These are phyloP conservation scores for Colletotrichum tamarilloi DNA, from an alignment of 2,329 filamentous ascomycete species.

Conservation along the genomic window DNA sequence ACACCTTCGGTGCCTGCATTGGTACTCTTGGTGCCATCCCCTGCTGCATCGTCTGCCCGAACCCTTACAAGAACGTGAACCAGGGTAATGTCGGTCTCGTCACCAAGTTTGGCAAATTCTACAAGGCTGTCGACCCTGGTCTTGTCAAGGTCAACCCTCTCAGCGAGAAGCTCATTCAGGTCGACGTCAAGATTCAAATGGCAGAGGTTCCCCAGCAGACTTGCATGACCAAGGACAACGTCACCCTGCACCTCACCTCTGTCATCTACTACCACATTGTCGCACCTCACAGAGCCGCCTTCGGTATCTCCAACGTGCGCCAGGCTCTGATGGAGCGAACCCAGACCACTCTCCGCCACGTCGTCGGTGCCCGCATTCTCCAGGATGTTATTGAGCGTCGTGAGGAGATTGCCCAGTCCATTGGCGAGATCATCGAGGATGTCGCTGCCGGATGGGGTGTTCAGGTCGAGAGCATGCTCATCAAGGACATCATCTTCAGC, in stretches of 20 bases:
- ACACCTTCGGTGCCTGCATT: slow-evolving; percentile 77
- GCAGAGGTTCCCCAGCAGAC: slow-evolving; percentile 91
- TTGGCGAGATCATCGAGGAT: slow-evolving; percentile 97
- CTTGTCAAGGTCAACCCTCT: slow-evolving; percentile 98
- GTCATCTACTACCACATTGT: slow-evolving; percentile 99
- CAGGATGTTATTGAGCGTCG: slow-evolving; percentile 99
- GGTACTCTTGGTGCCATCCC: slow-evolving; percentile 88
- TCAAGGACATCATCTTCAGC: slow-evolving; percentile 99
- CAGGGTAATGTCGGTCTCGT: slow-evolving; percentile 97
- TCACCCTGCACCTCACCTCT: slow-evolving; percentile 90
- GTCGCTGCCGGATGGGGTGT: slow-evolving; percentile 95
- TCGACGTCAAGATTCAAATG: slow-evolving; percentile 99
- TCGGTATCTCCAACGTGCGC: slow-evolving; percentile 93
- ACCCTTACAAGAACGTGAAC: slow-evolving; percentile 91
- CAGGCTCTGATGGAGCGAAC: slow-evolving; percentile 98
- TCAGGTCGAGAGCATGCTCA: slow-evolving; percentile 96
- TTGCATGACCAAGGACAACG: slow-evolving; percentile 99
- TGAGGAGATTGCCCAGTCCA: slow-evolving; percentile 95
- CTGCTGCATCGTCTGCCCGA: slow-evolving; percentile 91
- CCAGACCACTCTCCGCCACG: slow-evolving; percentile 96
- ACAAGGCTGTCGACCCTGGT: slow-evolving; percentile 95
- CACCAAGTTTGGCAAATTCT: slow-evolving; percentile 95
- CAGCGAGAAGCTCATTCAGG: slow-evolving; percentile 87
- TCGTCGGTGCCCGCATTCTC: slow-evolving; percentile 92
- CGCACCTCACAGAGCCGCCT: slow-evolving; percentile 94